Evolutionary conservation across 257 asterid species (phyloP).

Genomic region (Jacaranda copaia): DNA sequence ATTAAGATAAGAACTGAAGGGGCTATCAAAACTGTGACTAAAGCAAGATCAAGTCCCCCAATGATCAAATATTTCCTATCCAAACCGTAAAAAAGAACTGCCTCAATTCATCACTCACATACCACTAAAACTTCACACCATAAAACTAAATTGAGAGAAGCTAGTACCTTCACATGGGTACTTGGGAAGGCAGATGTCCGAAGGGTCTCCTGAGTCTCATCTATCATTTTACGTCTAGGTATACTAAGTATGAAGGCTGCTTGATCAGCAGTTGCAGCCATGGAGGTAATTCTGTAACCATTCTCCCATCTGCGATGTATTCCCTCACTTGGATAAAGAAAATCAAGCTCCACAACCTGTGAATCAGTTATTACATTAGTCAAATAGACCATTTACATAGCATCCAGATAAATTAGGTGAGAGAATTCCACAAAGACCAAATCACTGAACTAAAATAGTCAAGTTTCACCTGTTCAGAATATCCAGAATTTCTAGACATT

Average conservation of each 20-base stretch:
- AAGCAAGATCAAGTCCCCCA: neutral
- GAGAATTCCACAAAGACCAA: neutral
- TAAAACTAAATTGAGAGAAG: neutral
- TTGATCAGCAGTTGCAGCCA: conserved; percentile 96
- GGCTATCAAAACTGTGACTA: neutral
- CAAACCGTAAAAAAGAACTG: neutral
- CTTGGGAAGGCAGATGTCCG: conserved; percentile 97
- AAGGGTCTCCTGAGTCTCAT: conserved; percentile 96
- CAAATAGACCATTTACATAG: neutral
- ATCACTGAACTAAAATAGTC: neutral
- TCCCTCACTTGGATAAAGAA: conserved; percentile 96
- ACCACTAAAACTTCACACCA: neutral
- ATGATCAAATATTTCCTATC: too few relatives aligned
- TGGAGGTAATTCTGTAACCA: conserved; percentile 90
- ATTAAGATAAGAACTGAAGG: neutral
- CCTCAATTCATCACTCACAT: neutral
- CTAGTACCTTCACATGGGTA: conserved; percentile 67
- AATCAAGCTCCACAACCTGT: conserved; percentile 96
- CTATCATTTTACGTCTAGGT: conserved; percentile 87
- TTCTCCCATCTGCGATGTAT: conserved; percentile 94
- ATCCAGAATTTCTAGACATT: conserved; percentile 95
- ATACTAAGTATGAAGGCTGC: conserved; percentile 88
- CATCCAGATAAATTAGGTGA: neutral
- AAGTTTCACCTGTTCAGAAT: conserved; percentile 81
- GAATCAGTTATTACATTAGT: conserved; percentile 1